Conservation (phyloP, 2,329 filamentous ascomycete species). For the Alternaria arborescens region DNA sequence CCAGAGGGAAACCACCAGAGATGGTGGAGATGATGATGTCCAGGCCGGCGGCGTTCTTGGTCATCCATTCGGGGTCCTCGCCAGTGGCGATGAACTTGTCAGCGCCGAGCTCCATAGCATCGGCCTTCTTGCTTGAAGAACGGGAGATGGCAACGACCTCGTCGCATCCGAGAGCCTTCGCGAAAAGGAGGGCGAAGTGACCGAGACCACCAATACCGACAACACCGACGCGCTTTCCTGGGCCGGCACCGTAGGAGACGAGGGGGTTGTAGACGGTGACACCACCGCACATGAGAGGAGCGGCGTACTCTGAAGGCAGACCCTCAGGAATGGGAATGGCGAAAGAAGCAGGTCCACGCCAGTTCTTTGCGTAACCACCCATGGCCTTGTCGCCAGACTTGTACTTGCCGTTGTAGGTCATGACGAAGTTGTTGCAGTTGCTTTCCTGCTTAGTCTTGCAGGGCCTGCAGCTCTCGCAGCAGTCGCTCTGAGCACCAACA, state of each 20-base stretch:
- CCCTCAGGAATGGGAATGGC: conserved; percentile 78
- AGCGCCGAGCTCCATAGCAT: conserved; percentile 67
- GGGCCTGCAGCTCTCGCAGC: conserved; percentile 58
- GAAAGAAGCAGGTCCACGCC: conserved; percentile 78
- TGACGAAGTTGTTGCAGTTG: conserved; percentile 56
- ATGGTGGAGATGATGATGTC: conserved; percentile 69
- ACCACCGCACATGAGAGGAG: conserved; percentile 84
- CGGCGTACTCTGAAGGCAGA: conserved; percentile 67
- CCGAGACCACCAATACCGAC: conserved; percentile 78
- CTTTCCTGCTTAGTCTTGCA: conserved; percentile 56
- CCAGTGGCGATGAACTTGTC: conserved; percentile 69
- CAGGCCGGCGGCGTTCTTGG: conserved; percentile 61
- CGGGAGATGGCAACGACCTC: conserved; percentile 72
- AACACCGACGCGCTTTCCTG: conserved; percentile 79
- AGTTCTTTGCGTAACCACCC: conserved; percentile 70
- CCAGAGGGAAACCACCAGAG: conserved; percentile 64
- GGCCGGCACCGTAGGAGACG: conserved; percentile 76
- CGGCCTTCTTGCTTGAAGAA: conserved; percentile 66
- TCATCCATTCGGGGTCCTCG: conserved; percentile 67
- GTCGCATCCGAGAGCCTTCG: conserved; percentile 74
- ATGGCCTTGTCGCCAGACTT: conserved; percentile 67
- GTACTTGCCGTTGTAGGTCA: conserved; percentile 59
- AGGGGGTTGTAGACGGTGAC: conserved; percentile 81
- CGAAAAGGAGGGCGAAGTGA: conserved; percentile 75
- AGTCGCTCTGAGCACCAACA: conserved; percentile 59